Conservation (phyloP, 1,139 yeast species). For the Candida albicans region DNA sequence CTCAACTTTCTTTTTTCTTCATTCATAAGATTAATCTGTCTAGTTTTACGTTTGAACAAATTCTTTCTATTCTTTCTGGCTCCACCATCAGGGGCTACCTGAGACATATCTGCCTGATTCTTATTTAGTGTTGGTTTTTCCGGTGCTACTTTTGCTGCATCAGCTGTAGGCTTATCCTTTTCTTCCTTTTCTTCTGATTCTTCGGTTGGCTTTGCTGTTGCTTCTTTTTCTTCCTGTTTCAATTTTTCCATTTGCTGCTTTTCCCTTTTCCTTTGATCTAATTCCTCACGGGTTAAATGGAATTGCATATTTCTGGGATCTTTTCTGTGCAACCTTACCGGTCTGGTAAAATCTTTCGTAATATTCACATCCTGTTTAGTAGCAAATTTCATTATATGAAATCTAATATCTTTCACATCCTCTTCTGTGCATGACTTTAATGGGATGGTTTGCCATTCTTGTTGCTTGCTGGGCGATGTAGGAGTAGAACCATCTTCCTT, state of each 20-base stretch:
- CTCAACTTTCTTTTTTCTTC: conserved; percentile 80
- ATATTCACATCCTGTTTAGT: conserved; percentile 73
- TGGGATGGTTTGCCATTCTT: conserved; percentile 62
- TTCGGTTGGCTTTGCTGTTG: conserved; percentile 19
- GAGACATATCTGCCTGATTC: conserved; percentile 53
- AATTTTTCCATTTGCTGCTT: conserved; percentile 3
- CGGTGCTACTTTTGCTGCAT: conserved; percentile 3
- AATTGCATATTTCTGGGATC: conserved; percentile 90
- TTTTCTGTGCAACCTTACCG: conserved; percentile 85
- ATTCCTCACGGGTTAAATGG: conserved; percentile 66
- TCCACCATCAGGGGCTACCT: conserved; percentile 93
- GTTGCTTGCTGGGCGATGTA: conserved; percentile 12
- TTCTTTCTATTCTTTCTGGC: conserved; percentile 69
- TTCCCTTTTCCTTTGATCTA: conserved; percentile 58
- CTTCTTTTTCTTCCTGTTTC: conserved; percentile 16
- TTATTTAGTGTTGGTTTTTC: conserved; percentile 16
- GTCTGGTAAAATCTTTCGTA: conserved; percentile 66
- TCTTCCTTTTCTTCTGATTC: conserved; percentile 19
- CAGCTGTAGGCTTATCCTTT: conserved; percentile 5
- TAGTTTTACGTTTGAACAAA: conserved; percentile 73
- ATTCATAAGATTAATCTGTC: conserved; percentile 77
- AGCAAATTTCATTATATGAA: conserved; percentile 82
- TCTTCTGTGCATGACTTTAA: conserved; percentile 72
- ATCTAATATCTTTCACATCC: conserved; percentile 72
- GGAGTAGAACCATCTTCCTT: conserved; percentile 16